phyloP scores from a whole-genome alignment of 176 grass and related monocot genomes.

The Secale cereale region DNA sequence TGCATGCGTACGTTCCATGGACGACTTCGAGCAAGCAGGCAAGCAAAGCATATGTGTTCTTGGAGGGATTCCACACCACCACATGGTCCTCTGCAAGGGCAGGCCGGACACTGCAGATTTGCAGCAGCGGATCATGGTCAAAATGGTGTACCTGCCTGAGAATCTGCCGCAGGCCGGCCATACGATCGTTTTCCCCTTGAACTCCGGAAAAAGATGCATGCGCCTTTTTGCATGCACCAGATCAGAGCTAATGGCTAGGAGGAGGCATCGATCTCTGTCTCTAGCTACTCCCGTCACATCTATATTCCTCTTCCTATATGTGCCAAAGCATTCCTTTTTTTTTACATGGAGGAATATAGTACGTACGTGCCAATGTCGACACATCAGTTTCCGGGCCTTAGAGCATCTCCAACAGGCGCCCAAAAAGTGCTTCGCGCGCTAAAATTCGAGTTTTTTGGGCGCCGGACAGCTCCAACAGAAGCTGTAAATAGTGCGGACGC shows the following conservation, averaged over 20 bases:
- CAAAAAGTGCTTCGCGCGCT: too few relatives aligned
- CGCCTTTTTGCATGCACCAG: constrained; percentile 31
- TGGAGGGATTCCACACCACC: constrained; percentile 9
- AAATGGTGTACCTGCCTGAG: constrained; percentile 34
- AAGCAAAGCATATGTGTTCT: constrained; percentile 1
- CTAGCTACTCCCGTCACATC: neutral
- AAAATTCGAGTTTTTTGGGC: too few relatives aligned
- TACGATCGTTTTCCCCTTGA: constrained; percentile 1
- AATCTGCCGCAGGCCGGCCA: constrained; percentile 31
- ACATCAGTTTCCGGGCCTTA: constrained; percentile 29
- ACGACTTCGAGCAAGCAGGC: constrained; percentile 22
- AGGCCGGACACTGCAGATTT: constrained; percentile 28
- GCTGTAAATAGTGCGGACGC: too few relatives aligned
- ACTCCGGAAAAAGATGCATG: constrained; percentile 39
- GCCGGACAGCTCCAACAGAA: too few relatives aligned
- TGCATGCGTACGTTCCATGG: constrained; percentile 2
- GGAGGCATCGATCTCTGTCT: constrained; percentile 24
- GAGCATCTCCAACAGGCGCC: too few relatives aligned
- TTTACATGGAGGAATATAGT: neutral
- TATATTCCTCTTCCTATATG: neutral
- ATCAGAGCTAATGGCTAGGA: neutral
- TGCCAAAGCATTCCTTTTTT: neutral
- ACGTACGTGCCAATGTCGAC: neutral
- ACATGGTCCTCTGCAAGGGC: constrained; percentile 19
- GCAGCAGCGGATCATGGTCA: constrained; percentile 37